Evolutionary conservation across 2,329 filamentous ascomycete species (phyloP).

Genomic region (Colletotrichum musae): DNA sequence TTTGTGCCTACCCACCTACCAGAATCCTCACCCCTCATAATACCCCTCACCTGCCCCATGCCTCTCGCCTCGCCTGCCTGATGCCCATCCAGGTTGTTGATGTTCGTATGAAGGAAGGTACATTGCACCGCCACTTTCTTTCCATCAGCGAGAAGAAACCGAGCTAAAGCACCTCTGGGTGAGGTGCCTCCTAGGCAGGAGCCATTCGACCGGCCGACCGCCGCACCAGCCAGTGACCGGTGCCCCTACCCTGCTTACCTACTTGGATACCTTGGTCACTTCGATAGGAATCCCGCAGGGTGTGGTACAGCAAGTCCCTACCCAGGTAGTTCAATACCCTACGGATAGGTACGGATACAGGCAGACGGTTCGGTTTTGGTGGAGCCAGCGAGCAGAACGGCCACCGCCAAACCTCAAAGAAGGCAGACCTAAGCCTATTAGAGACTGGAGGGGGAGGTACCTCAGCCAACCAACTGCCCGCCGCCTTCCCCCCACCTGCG

Average conservation of each 20-base stretch:
- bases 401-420: conserved; percentile 16
- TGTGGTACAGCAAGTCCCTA: conserved; percentile 10
- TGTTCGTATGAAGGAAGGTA: too few species aligned
- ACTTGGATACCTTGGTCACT: too few species aligned
- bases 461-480: conserved; percentile 38
- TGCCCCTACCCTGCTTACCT: conserved; percentile 1
- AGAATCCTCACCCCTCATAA: conserved; percentile 11
- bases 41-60: conserved; percentile 1
- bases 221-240: conserved; percentile 8
- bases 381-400: conserved; percentile 8
- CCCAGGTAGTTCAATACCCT: neutral
- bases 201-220: conserved; percentile 16
- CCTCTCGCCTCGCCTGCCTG: conserved; percentile 12
- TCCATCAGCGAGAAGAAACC: neutral
- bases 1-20: neutral
- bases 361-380: conserved; percentile 18
- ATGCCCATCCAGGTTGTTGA: too few species aligned
- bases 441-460: conserved; percentile 12
- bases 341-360: neutral
- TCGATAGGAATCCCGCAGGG: neutral
- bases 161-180: neutral
- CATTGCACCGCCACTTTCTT: conserved; percentile 25
- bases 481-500: conserved; percentile 32
- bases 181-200: neutral
- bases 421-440: conserved; percentile 3